Evolutionary conservation across 352 stramenopile genomes (phyloP).

Genomic region (Pythium aristosporum): DNA sequence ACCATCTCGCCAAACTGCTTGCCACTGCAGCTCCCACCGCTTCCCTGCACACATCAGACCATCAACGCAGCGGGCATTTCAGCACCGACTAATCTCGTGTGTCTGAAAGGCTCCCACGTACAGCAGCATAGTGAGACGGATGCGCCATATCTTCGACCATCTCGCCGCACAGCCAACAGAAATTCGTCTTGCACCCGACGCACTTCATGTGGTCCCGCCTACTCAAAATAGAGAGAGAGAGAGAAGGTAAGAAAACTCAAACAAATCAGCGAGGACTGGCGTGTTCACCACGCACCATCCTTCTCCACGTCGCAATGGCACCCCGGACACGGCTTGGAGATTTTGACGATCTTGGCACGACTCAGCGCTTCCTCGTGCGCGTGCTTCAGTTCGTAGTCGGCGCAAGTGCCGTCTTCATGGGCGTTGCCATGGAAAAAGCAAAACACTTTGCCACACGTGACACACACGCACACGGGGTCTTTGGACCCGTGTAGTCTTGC

Average conservation of each 20-base stretch:
- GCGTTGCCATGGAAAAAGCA: constrained; percentile 1
- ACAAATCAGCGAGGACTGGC: too few species aligned
- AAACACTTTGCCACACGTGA: neutral
- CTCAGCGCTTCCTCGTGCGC: constrained; percentile 1
- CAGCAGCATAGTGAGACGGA: constrained; percentile 10
- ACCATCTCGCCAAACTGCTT: constrained; percentile 16
- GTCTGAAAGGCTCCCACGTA: too few species aligned
- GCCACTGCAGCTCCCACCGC: constrained; percentile 10
- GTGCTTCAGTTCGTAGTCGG: constrained; percentile 10
- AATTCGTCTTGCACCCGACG: constrained; percentile 11
- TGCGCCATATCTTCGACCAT: constrained; percentile 5
- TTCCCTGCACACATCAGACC: neutral
- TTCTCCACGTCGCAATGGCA: constrained; percentile 23
- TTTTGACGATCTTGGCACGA: constrained; percentile 16
- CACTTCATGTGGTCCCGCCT: constrained; percentile 32
- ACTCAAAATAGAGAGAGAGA: too few species aligned
- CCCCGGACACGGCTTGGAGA: constrained; percentile 18
- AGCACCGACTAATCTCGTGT: too few species aligned
- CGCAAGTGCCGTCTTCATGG: neutral
- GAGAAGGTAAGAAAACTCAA: too few species aligned
- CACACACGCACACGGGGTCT: neutral
- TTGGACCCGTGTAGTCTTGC: neutral
- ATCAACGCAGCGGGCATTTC: too few species aligned
- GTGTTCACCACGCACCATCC: too few species aligned
- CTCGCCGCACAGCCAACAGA: constrained; percentile 22